Evolutionary conservation across 2,329 filamentous ascomycete species (phyloP), one percentile per base, ranked within the genome.

Genomic region (Monosporascus sp.): DNA sequence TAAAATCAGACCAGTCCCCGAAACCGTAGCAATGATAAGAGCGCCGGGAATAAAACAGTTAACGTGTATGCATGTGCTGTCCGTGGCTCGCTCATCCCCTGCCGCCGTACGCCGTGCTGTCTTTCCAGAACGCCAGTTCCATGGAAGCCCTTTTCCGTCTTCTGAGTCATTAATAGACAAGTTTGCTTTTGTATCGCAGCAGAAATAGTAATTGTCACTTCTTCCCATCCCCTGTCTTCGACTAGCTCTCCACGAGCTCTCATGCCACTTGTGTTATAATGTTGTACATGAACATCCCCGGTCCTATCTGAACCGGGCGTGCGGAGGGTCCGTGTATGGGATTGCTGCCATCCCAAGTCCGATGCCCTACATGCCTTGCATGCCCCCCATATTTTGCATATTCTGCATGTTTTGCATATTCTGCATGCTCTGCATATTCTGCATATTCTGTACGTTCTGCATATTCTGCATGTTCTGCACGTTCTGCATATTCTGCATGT

Each of bases 391-490:
- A 74, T 52, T 52, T 43, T 56, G 55, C 52, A 57, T 57, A 14
- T 56, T 53, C 35, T 55, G 57, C 55, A 57, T 59, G 22, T 50
- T 41, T 37, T 60, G 59, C 59, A 65, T 62, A 35, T 63, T 58
- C 14, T 52, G 58, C 60, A 82, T 81, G 26, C 74, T 72, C 51
- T 76, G 73, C 74, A 82, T 80, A 7, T 75, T 75, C 54, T 80
- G 75, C 19, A 46, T 46, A 2, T 71, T 70, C 9, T 74, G 74
- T 76, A 79, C 79, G 74, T 52, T 52, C 38, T 56, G 55, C 52
- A 57, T 57, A 6, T 56, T 52, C 20, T 55, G 56, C 55, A 57
- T 57, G 22, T 50, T 41, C 31, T 60, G 59, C 59, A 65, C 61
- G 31, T 64, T 58, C 8, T 52, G 58, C 60, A 82, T 81, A 31